Base-by-base conservation (phyloP, 31 red algal species). In the Asparagopsis taxiformis region DNA sequence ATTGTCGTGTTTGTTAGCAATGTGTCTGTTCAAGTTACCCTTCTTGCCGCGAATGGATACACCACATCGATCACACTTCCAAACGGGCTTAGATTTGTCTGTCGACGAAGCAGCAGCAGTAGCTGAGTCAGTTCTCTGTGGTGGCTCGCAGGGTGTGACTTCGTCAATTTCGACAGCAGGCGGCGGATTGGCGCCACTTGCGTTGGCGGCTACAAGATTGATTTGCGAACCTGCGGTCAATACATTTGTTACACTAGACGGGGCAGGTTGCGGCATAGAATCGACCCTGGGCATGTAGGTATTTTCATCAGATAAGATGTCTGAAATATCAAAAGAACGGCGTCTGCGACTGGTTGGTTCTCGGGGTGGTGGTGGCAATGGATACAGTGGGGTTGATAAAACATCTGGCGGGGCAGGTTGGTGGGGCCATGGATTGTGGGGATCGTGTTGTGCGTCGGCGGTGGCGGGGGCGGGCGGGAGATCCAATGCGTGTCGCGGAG, bases 1-100 rank as follows among this genome's bases (percentile, higher is more conserved):
- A 20, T 83, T 71, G 28, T 83, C 79, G 43, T 83, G 79, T 63
- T 83, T 83, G 56, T 83, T 83, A 24, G 79, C 79, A 63, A 83
- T 83, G 44, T 83, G 79, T 43, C 79, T 55, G 57, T 83, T 83
- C 31, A 83, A 50, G 51, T 83, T 83, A 7, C 79, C 79, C 48
- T 83, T 83, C 65, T 83, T 83, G 15, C 79, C 79, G 19, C 79
- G 79, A 65, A 83, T 83, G 17, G 11, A n/a, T 59, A 72, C 57
- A n/a, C 79, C 79, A 33, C 79, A 83, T 62, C 66, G 39, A 50
- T 83, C 57, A 55, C 79, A 83, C 9, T 32, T 72, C 79, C 79
- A 83, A 11, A 83, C 59, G 5, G 67, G 52, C 30, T 51, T 69
- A 6, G 22, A 49, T 72, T 25, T 25, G 28, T 17, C 35, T 23